Evolutionary conservation across 768 basidiomycete species (phyloP).

Genomic region (Lactifluus piperatus): DNA sequence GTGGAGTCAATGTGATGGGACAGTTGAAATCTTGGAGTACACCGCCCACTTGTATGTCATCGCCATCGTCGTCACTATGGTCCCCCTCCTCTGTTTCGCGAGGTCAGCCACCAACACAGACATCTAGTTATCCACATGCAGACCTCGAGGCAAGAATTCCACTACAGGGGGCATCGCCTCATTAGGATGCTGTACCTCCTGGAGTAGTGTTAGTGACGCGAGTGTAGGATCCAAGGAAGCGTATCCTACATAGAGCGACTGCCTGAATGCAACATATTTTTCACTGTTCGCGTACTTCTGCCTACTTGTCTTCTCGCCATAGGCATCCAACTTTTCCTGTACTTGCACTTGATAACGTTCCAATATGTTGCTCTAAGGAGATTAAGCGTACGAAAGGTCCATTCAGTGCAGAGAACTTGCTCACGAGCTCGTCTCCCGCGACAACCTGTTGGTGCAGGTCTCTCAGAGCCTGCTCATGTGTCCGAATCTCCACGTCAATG

Average conservation of each 20-base stretch:
- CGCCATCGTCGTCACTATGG: conserved; percentile 73
- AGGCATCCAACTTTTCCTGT: conserved; percentile 35
- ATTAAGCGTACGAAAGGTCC: not conserved
- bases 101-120: not conserved
- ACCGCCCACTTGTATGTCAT: conserved; percentile 85
- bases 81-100: conserved; percentile 62
- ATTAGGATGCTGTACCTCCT: conserved; percentile 64
- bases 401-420: conserved; percentile 28
- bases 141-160: conserved; percentile 64
- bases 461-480: conserved; percentile 45
- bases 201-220: not conserved
- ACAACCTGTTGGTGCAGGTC: conserved; percentile 49
- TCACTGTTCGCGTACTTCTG: conserved; percentile 68
- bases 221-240: not conserved
- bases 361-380: conserved; percentile 41
- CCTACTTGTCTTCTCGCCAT: conserved; percentile 54
- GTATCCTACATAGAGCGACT: conserved; percentile 41
- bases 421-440: conserved; percentile 42
- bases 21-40: conserved; percentile 78
- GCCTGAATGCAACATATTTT: conserved; percentile 52
- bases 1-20: conserved; percentile 60
- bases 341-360: conserved; percentile 44
- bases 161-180: conserved; percentile 69
- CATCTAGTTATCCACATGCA: conserved; percentile 8
- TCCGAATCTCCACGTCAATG: conserved; percentile 48